Base-by-base conservation (phyloP, 805 yeast genomes). In the Kluyveromyces siamensis region DNA sequence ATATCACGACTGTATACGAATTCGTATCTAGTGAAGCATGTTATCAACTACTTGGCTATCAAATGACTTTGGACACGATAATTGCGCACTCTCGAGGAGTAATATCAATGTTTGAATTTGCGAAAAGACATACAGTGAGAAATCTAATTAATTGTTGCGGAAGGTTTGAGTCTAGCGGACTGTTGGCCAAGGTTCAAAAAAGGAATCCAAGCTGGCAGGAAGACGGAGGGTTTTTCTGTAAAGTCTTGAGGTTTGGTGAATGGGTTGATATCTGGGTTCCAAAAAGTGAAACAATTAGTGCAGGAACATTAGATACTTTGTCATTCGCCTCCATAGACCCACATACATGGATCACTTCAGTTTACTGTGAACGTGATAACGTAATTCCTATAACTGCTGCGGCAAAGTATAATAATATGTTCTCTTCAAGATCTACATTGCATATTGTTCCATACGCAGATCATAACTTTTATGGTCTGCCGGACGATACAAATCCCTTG, bases 31-130 rank as follows among this genome's bases (percentile, higher is more conserved):
- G 48, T 52, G 72, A 74, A 10, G 53, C 55, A 2, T 35, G 52
- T 16, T 50, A 50, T 43, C 46, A 51, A 13, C 55, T 57, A 30
- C 57, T 73, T 44, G 74, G 72, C 2, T 65, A 67, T 8, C 63
- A 67, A 43, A 70, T 80, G 47, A 63, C 74, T 3, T 64, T 85
- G 18, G 75, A 77, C 47, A 70, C 85, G 1, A 69, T 89, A 5
- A 75, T 86, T 30, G 84, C 80, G 2, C 97, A 90, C 63, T 87
- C 96, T 0, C 72, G 96, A 50, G 96, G 96, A 9, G 73, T 79
- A 4, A 75, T 84, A 27, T 82, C 90, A 6, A 79, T 82, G 81
- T 81, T 87, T 57, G 68, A 76, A 48, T 90, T 90, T 85, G 83
- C 83, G 2, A 66, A 60, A 3, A 57, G 63, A 9, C 53, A 69